Evolutionary conservation across 1,139 yeast species (phyloP).

Genomic region (Taphrina confusa): DNA sequence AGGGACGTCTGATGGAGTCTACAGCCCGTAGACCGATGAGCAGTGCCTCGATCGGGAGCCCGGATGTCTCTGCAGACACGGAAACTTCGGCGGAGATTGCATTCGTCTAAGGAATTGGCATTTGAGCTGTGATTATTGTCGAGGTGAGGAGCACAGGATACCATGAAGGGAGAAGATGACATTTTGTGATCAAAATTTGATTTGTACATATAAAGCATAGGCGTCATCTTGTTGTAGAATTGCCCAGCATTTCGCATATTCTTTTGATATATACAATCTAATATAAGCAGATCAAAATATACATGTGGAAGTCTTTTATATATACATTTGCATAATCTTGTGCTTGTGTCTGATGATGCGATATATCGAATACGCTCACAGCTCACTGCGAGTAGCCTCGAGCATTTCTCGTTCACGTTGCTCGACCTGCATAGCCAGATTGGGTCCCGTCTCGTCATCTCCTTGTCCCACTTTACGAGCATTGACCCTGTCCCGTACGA

Average conservation of each 20-base stretch:
- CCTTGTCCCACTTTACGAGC: background rate
- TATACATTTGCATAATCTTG: too few relatives aligned
- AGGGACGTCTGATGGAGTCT: constrained; percentile 17
- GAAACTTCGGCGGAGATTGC: constrained; percentile 31
- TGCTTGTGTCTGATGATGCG: too few relatives aligned
- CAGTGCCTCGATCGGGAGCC: constrained; percentile 28
- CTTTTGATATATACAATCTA: too few relatives aligned
- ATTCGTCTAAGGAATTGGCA: constrained; percentile 6
- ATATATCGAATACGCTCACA: background rate
- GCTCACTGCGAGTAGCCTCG: background rate
- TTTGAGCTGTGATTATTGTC: too few relatives aligned
- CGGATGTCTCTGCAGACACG: constrained; percentile 12
- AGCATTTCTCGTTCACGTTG: background rate
- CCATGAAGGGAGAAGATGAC: too few relatives aligned
- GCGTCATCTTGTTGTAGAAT: too few relatives aligned
- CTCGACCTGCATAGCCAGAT: constrained; percentile 9
- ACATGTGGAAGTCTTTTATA: too few relatives aligned
- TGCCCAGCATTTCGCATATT: too few relatives aligned
- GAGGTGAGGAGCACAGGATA: too few relatives aligned
- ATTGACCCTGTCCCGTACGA: constrained; percentile 48
- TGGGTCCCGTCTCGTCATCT: background rate
- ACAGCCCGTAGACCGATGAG: constrained; percentile 31
- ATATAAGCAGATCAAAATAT: too few relatives aligned
- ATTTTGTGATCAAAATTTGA: too few relatives aligned
- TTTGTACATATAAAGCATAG: too few relatives aligned